Conservation (phyloP, 768 basidiomycete genomes). For the Tubosaeta sp. region DNA sequence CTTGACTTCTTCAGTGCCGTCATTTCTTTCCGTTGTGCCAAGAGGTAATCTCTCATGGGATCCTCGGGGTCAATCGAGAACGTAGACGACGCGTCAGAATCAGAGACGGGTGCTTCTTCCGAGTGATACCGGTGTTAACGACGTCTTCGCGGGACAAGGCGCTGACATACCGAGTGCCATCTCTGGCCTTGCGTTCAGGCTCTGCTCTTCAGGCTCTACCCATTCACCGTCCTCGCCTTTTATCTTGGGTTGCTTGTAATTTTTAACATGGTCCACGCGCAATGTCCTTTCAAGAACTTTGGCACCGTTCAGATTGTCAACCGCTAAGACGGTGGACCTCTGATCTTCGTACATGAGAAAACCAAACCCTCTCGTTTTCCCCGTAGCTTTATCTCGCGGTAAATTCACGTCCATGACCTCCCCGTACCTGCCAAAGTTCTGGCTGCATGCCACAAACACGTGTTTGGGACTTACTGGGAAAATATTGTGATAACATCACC, state of each 20-base stretch:
- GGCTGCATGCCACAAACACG: neutral
- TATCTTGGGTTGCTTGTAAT: constrained; percentile 83
- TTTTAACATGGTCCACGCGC: constrained; percentile 88
- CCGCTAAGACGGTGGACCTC: constrained; percentile 90
- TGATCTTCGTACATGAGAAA: constrained; percentile 99
- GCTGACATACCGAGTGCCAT: constrained; percentile 53
- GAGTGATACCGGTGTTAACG: constrained; percentile 10
- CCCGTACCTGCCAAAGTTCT: constrained; percentile 65
- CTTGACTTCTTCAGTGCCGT: constrained; percentile 60
- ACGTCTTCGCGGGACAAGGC: neutral
- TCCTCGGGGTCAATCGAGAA: constrained; percentile 90
- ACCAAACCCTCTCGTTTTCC: constrained; percentile 86
- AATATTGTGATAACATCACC: constrained; percentile 97
- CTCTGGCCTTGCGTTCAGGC: constrained; percentile 81
- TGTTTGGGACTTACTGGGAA: constrained; percentile 71
- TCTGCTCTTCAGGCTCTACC: constrained; percentile 80
- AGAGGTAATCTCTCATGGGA: constrained; percentile 92
- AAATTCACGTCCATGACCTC: constrained; percentile 94
- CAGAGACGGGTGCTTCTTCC: constrained; percentile 55
- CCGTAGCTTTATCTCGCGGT: constrained; percentile 90
- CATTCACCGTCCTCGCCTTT: constrained; percentile 83
- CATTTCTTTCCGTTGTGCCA: constrained; percentile 69
- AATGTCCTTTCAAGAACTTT: constrained; percentile 81
- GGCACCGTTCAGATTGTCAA: constrained; percentile 98
- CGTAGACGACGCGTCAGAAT: constrained; percentile 60